Evolutionary conservation across 495 filamentous ascomycete species (phyloP), one percentile per base, ranked within the genome.

Genomic region (Daldinia decipiens): DNA sequence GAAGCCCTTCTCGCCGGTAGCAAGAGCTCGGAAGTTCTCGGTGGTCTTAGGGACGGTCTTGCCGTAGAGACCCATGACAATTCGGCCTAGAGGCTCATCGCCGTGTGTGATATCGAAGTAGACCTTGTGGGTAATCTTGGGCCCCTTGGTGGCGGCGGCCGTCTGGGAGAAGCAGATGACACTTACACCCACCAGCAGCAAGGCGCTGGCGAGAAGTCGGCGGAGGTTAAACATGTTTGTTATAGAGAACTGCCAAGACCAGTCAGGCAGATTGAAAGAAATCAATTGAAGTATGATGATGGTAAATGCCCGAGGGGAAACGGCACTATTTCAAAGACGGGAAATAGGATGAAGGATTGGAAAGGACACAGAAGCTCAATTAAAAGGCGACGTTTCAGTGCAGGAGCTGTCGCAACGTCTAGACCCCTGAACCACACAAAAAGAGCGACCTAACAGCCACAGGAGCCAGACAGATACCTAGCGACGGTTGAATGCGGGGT

Each of bases 1-100:
- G 77, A 91, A 98, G 75, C 92, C 95, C 83, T 98, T 93, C 89
- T 99, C 94, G 70, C 95, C 95, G 65, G 95, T 98, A 73, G 94
- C 92, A 70, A 99, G 87, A 80, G 92, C 94, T 74, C 93, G 92
- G 90, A 99, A 99, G 87, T 99, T 99, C 87, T 99, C 96, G 59
- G 90, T 88, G 21, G 95, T 99, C 89, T 93, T 91, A 65, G 95
- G 95, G n/a, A 97, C 93, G 45, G 95, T 98, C 88, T 96, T 96
- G 78, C 96, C 95, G 77, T 99, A 99, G 59, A 99, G 87, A 74
- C 95, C 95, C 51, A 99, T 89, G 66, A 97, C 93, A 76, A 99
- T 89, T 56, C 91, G 87, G 59, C 95, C 95, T 39, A 98, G 73
- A 21, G 87, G 73, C 82, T 98, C 87, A 72, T 93, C 96, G 72